phyloP scores from a whole-genome alignment of 306 rosid species.

The Glycyrrhiza uralensis region DNA sequence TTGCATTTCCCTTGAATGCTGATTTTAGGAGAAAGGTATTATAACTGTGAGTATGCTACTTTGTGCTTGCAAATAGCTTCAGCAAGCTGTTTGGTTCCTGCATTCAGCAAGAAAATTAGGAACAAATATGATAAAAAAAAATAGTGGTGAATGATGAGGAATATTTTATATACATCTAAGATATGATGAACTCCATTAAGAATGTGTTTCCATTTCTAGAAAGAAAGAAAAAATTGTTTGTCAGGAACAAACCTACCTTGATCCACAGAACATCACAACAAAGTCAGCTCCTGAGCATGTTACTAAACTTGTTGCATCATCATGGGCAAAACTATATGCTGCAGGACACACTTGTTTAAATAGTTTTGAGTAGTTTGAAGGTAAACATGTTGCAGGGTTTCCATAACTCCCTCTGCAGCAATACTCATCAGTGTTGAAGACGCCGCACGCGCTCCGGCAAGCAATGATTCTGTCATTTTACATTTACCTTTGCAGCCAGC shows the following conservation, averaged over 20 bases:
- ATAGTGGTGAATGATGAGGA: background rate
- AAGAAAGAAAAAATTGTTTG: background rate
- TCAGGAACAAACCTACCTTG: constrained; percentile 35
- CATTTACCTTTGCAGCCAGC: constrained; percentile 34
- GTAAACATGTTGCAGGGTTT: constrained; percentile 40
- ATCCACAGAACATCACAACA: constrained; percentile 49
- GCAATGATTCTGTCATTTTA: constrained; percentile 39
- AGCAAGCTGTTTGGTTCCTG: constrained; percentile 59
- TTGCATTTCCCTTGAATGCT: constrained; percentile 15
- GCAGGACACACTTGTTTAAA: constrained; percentile 59
- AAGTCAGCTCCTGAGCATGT: constrained; percentile 56
- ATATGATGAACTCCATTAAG: no score
- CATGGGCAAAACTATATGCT: constrained; percentile 57
- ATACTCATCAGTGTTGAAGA: constrained; percentile 48
- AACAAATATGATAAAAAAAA: background rate
- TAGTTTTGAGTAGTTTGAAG: constrained; percentile 51
- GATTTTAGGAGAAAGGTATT: constrained; percentile 11
- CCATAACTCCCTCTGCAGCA: constrained; percentile 58
- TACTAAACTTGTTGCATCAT: constrained; percentile 42
- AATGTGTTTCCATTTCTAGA: background rate
- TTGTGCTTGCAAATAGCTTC: background rate
- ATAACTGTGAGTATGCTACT: background rate
- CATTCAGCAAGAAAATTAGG: constrained; percentile 3
- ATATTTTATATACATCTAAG: background rate
- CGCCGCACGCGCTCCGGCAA: constrained; percentile 53